Conservation (phyloP, 2,329 filamentous ascomycete species). For the Alternaria conjuncta region DNA sequence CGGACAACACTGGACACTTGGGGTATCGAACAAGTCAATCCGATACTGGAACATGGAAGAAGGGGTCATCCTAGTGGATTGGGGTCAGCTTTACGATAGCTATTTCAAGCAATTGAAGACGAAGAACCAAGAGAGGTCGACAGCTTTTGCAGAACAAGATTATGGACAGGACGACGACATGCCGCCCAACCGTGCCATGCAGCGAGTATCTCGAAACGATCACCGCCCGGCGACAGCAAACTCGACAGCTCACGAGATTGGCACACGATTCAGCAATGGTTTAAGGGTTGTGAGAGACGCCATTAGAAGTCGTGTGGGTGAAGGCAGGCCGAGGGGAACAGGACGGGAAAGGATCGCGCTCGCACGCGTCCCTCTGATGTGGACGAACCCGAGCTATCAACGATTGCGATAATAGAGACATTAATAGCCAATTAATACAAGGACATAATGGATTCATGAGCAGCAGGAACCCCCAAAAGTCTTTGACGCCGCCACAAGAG, state of each 20-base stretch:
- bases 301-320: background rate
- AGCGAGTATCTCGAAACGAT: background rate
- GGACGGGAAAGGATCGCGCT: background rate
- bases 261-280: background rate
- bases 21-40: slow-evolving; percentile 2
- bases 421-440: background rate
- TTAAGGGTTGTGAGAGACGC: background rate
- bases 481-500: background rate
- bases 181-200: background rate
- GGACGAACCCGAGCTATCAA: background rate
- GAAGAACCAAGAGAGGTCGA: background rate
- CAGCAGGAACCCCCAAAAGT: background rate
- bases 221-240: background rate
- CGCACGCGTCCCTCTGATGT: background rate
- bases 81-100: slow-evolving; percentile 9
- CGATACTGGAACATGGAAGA: slow-evolving; percentile 11
- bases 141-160: background rate
- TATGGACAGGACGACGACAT: background rate
- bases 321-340: background rate
- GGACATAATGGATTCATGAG: background rate
- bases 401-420: background rate
- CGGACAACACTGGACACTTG: slow-evolving; percentile 11
- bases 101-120: slow-evolving; percentile 7
- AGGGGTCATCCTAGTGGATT: slow-evolving; percentile 12
- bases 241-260: slow-evolving; percentile 1